Evolutionary conservation across 345 rosid genomes (phyloP), one percentile per base, ranked within the genome.

Genomic region (Rubroshorea leprosula): DNA sequence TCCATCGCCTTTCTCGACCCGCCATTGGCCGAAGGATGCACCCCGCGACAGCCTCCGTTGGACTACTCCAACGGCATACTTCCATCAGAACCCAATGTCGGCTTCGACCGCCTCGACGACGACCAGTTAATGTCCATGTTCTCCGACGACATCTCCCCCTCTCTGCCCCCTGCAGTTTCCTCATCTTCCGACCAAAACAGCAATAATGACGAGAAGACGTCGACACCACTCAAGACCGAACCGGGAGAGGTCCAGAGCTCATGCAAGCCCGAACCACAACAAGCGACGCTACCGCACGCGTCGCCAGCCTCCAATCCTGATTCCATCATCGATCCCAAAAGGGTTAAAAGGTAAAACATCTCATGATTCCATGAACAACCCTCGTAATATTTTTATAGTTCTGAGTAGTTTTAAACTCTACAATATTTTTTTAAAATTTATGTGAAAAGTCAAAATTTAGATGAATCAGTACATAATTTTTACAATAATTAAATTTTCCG

Each of bases 81-180:
- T 19, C 24, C 18, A 5, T n/a, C n/a, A n/a, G 31, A 41, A 38
- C 21, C 54, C 14, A 63, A 65, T 48, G n/a, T 39, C 18, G 2
- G 70, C 65, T 79, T 84, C 18, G 85, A 81, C 12, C 70, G 60
- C 60, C 49, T 85, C 12, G 92, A 85, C 26, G 84, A 80, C 23
- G 86, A 85, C 29, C 88, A 85, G 62, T 73, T 85, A 52, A 68
- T 82, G 78, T 85, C 88, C 14, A 82, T 82, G 84, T 82, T 85
- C 68, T 66, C 88, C 49, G 81, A 78, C 58, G 84, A 82, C 15
- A 65, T 73, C 14, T 56, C 76, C 5, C 27, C 60, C 48, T 16
- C 71, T 5, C 15, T 68, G 23, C 76, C 79, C 13, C 70, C 74
- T 0, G 18, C 62, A 8, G 51, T 57, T 15, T 82, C 97, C 10